Evolutionary conservation across 345 rosid genomes (phyloP).

Genomic region (Raphanus sativus): DNA sequence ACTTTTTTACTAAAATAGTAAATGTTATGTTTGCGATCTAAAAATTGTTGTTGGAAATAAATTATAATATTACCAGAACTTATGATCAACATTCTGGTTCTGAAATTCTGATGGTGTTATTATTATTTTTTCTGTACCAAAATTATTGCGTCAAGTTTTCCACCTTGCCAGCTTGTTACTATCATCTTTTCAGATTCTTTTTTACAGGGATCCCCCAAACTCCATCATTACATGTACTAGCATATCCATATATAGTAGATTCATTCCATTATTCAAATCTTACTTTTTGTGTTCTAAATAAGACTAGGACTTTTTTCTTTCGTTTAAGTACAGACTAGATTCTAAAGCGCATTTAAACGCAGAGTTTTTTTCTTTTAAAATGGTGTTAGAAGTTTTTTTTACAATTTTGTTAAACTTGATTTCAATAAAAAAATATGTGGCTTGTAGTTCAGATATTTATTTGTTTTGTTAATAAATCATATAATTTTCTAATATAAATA

Average conservation of each 20-base stretch:
- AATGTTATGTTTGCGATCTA: background rate
- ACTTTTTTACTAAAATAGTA: background rate
- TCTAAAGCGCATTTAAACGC: no score
- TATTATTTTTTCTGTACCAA: background rate
- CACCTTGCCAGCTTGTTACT: constrained; percentile 3
- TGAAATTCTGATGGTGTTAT: background rate
- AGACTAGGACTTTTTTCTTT: background rate
- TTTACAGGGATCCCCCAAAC: constrained; percentile 3
- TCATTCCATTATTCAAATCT: background rate
- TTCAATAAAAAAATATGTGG: no score
- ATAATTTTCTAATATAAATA: no score
- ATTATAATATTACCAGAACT: background rate
- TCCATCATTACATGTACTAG: background rate
- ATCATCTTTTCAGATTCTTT: background rate
- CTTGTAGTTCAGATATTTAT: no score
- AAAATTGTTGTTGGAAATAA: background rate
- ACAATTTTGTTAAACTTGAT: no score
- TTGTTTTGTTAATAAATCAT: no score
- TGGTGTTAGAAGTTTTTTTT: no score
- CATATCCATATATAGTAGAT: background rate
- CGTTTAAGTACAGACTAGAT: background rate
- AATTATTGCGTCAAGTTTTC: constrained; percentile 11
- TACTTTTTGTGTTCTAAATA: background rate
- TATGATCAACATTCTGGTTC: background rate
- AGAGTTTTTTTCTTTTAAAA: no score